Evolutionary conservation across 345 rosid species (phyloP), one percentile per base, ranked within the genome.

Genomic region (Punica granatum): DNA sequence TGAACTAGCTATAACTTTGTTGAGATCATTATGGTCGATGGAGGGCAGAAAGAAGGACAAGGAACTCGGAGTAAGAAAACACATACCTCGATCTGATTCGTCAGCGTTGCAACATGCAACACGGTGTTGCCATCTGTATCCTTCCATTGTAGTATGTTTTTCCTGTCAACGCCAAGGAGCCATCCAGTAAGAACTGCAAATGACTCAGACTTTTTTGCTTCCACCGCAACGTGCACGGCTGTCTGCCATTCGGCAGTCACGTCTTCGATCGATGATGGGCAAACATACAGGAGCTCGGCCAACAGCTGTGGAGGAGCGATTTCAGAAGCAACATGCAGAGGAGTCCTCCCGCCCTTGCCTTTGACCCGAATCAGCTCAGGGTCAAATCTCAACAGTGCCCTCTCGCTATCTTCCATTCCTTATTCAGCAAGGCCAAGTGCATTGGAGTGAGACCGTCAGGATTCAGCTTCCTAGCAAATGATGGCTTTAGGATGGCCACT

Each of bases 251-350:
- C 41, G 1, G 65, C 43, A 0, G 80, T 85, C 60, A 77, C 31
- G 63, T 77, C 80, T 64, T 82, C 77, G 0, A 81, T 46, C 4
- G 85, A 73, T 14, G 69, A 68, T 5, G 81, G 71, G 25, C 70
- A 76, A 53, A 65, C 61, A 8, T 21, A 32, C 9, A 80, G 19
- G n/a, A 71, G 63, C 9, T 51, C 71, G 0, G 37, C 66, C 26
- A 80, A 18, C 1, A 76, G 67, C 66, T 75, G 35, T 0, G 19
- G 1, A 65, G 77, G 32, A 15, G 70, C 77, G 1, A 0, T 23
- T 49, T 3, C 23, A 26, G 72, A 79, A 15, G 51, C 74, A 36
- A 42, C n/a, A 49, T 82, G 84, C 54, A 84, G 71, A 51, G 81
- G 76, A 0, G 81, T 80, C 0, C 71, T 44, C 49, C 75, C 64